Evolutionary conservation across 352 stramenopile genomes (phyloP), one percentile per base, ranked within the genome.

Genomic region (Globisporangium nagaii): DNA sequence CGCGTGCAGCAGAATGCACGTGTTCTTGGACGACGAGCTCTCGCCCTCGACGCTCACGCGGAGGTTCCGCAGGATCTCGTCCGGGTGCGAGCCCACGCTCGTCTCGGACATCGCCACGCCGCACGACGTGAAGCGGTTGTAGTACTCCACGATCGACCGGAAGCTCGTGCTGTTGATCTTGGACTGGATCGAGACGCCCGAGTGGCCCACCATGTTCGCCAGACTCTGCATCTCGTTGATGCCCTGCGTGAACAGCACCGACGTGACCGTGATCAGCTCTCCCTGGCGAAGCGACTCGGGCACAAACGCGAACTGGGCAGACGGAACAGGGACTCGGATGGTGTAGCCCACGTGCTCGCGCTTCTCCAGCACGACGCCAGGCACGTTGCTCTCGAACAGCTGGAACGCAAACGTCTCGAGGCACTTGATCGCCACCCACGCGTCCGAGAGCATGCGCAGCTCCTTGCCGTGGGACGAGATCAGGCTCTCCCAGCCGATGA

Each of bases 391-490:
- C 39, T 87, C 70, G 43, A 72, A 62, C 0, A 97, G 68, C 70
- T 91, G 75, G 55, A 95, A 91, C 0, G 80, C 79, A 46, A 95
- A 91, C 11, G 77, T 87, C 53, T 93, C 82, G 17, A 95, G 62
- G 39, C 81, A 95, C 63, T 96, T 91, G 52, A 94, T 92, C 5
- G 89, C 86, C 15, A 95, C 84, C 72, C 79, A 93, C 3, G 91
- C 75, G 48, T 97, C 90, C 19, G 88, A 90, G 28, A 98, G 84
- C 96, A 98, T 98, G 40, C 84, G 88, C 31, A 98, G 58, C 56
- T 98, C 96, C 58, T 98, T 97, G 25, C 93, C 95, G 36, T 97
- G 90, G 15, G 95, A 96, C 56, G 86, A 97, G 22, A 99, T 88
- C 2, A 99, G 74, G 34, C 90, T 96, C 69, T 98, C 93, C 81